Base-by-base conservation (phyloP, 2,329 filamentous ascomycete genomes). In the Trichophyton mentagrophytes region DNA sequence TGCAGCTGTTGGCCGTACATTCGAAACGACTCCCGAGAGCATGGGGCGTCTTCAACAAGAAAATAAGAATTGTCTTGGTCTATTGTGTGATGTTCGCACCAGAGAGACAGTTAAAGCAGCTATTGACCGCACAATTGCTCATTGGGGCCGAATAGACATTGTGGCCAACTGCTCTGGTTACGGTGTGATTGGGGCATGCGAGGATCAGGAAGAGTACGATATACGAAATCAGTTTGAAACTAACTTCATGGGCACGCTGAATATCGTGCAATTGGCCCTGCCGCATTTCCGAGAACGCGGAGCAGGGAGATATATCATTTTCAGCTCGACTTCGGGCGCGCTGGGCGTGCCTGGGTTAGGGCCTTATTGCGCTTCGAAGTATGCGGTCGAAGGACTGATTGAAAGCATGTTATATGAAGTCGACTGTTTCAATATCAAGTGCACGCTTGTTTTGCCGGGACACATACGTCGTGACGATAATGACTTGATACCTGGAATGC, bases 381-480 rank as follows among this genome's bases (percentile, higher is more conserved):
- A 96, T 74, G 93, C 93, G 0, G 90, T 96, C 3, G 93, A 99
- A 71, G 93, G 92, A 0, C 78, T 99, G 60, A 90, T 97, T 67
- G 93, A 99, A 74, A 91, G 89, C 15, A 92, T 99, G 88, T 81
- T 96, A 15, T 97, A 97, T 74, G 93, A 99, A 72, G 86, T 95
- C 42, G 91, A 96, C 65, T 78, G 80, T 0, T 96, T 95, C 75
- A 92, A 93, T 70, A 88, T 97, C 73, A 96, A 95, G 73, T 89
- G 89, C 0, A 96, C 92, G 1, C 81, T 99, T 4, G 91, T 97
- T 0, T 90, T 96, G 69, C 91, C 92, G 0, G 91, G 91, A 0
- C 82, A 96, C 65, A 88, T 96, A 64, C 82, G 91, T 4, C 82
- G 91, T 4, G 92, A 97, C 72, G 91, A 97, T 63, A 64, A 64